Base-by-base conservation (phyloP, 163 green algal species). In the Volvox carteri region DNA sequence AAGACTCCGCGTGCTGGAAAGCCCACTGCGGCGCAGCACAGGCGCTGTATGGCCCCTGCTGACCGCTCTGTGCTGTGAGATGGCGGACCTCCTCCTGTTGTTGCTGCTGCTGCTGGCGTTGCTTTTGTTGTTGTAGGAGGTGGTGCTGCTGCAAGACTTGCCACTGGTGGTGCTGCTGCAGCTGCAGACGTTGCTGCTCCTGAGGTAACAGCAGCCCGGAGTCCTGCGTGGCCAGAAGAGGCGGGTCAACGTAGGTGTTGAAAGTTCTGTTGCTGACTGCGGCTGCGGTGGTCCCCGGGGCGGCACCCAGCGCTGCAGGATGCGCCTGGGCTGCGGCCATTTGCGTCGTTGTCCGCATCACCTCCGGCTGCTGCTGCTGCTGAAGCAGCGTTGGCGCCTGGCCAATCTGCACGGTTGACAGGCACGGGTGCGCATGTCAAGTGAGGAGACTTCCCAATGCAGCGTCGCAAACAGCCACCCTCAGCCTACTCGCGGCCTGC, bases 101-200 rank as follows among this genome's bases (percentile, higher is more conserved):
- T 21, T 62, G n/a, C 42, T 65, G 73, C 42, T 81, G 70, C 21
- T n/a, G 39, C 9, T 14, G 67, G 19, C 33, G 39, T 41, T 52
- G 42, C 37, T 78, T 14, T 30, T 77, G 68, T 52, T 79, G 72
- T 11, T 41, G 72, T 5, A 35, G 19, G 14, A 60, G 73, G 44
- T 80, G 42, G n/a, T 80, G 73, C 44, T 65, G 73, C 73, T 72
- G 25, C n/a, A 72, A 28, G 23, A 68, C 14, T 30, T 68, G 58
- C 60, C 19, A 39, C 60, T 39, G 60, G 2, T 72, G 60, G 23
- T 72, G 25, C 60, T 72, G 60, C 60, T 72, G 41, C 70, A 78
- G 28, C 41, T 58, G 21, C 21, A 56, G 39, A 21, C 23, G 70
- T 42, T 78, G 70, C 70, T 78, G 70, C 25, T 46, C 12, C 14